These are phyloP conservation scores for Teratosphaeria nubilosa DNA, from an alignment of 2,329 filamentous ascomycete genomes.

Conservation along the genomic window DNA sequence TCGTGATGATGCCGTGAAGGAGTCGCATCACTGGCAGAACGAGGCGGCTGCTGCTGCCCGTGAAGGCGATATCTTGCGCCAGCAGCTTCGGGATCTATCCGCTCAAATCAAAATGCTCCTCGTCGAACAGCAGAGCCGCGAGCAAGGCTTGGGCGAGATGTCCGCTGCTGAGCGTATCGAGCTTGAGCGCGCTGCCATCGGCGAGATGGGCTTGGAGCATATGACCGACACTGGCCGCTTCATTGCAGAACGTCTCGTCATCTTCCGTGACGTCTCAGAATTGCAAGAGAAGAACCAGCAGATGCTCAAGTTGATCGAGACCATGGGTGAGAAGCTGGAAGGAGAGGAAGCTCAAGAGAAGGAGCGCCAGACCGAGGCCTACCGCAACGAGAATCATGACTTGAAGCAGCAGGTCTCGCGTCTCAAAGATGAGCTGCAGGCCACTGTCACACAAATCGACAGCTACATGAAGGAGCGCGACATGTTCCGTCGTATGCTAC, in stretches of 20 bases:
- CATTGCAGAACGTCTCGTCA: conserved; percentile 80
- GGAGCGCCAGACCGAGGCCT: conserved; percentile 43
- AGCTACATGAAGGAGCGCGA: conserved; percentile 93
- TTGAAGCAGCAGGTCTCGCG: conserved; percentile 64
- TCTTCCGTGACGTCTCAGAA: conserved; percentile 76
- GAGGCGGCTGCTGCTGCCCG: conserved; percentile 51
- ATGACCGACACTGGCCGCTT: conserved; percentile 78
- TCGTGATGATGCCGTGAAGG: conserved; percentile 67
- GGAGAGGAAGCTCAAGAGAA: conserved; percentile 69
- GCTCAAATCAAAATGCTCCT: conserved; percentile 84
- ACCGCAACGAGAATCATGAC: conserved; percentile 56
- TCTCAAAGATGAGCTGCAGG: conserved; percentile 75
- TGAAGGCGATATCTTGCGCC: conserved; percentile 69
- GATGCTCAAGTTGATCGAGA: conserved; percentile 69
- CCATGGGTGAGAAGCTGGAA: conserved; percentile 82
- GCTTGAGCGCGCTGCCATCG: conserved; percentile 66
- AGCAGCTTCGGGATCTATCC: conserved; percentile 80
- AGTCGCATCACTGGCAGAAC: conserved; percentile 67
- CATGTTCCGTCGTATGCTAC: conserved; percentile 91
- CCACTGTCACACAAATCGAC: conserved; percentile 73
- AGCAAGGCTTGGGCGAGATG: conserved; percentile 66
- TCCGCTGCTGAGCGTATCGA: conserved; percentile 62
- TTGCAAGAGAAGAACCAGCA: conserved; percentile 83
- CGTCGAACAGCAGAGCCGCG: conserved; percentile 72
- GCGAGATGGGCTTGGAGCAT: conserved; percentile 65